Conservation (phyloP, 768 basidiomycete species). For the Boletellus ananiceps region DNA sequence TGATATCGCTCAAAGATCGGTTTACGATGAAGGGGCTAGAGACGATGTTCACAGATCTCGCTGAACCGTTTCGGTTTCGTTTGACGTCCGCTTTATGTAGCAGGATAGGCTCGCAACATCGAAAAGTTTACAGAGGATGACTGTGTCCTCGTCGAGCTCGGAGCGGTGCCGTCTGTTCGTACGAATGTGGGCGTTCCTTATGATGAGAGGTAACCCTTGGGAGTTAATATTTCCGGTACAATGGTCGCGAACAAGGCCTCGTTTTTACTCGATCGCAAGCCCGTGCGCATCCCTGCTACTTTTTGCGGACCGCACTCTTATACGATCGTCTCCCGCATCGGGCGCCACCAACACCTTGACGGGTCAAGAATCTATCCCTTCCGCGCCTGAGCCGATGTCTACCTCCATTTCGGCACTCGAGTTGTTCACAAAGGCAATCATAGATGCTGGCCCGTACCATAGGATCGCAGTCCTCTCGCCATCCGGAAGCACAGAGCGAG, state of each 20-base stretch:
- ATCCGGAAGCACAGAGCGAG: slow-evolving; percentile 58
- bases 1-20: slow-evolving; percentile 42
- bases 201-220: slow-evolving; percentile 44
- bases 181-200: slow-evolving; percentile 74
- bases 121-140: slow-evolving; percentile 57
- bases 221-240: slow-evolving; percentile 41
- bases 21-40: slow-evolving; percentile 59
- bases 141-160: slow-evolving; percentile 57
- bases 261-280: slow-evolving; percentile 35
- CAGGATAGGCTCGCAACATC: slow-evolving; percentile 46
- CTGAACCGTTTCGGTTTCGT: background rate
- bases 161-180: slow-evolving; percentile 70
- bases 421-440: slow-evolving; percentile 45
- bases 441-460: slow-evolving; percentile 39
- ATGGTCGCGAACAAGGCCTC: background rate
- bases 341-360: slow-evolving; percentile 61
- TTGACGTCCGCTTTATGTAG: slow-evolving; percentile 31
- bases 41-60: slow-evolving; percentile 28
- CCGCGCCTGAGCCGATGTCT: slow-evolving; percentile 82
- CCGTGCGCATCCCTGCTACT: slow-evolving; percentile 66
- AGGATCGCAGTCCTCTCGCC: slow-evolving; percentile 60
- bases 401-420: slow-evolving; percentile 54
- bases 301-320: slow-evolving; percentile 69
- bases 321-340: slow-evolving; percentile 66
- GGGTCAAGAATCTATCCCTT: slow-evolving; percentile 69